These are phyloP conservation scores for Rosa persica DNA, from an alignment of 306 rosid genomes.

Conservation along the genomic window DNA sequence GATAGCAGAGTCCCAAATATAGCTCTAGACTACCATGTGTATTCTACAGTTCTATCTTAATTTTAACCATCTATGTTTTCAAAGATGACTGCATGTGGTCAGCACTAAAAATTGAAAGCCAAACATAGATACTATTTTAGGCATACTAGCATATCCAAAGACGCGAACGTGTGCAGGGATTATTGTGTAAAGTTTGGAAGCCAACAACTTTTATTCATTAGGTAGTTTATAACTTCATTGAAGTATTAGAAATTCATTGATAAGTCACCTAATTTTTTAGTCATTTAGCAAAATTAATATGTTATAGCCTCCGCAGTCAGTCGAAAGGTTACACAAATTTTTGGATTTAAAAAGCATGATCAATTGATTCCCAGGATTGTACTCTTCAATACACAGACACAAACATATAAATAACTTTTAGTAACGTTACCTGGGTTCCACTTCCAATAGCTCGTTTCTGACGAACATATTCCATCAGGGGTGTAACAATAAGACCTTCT, in stretches of 20 bases:
- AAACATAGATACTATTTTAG: neutral
- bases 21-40: neutral
- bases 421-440: constrained; percentile 65
- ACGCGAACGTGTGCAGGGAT: neutral
- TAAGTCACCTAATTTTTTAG: neutral
- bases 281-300: neutral
- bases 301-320: neutral
- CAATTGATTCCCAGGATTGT: constrained; percentile 1
- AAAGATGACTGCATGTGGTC: neutral
- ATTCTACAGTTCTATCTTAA: constrained; percentile 6
- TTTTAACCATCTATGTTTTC: neutral
- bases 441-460: constrained; percentile 63
- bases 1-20: neutral
- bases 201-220: neutral
- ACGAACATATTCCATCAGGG: constrained; percentile 91
- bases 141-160: too few relatives aligned
- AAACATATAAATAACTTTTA: neutral
- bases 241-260: neutral
- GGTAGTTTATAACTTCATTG: neutral
- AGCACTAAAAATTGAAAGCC: neutral
- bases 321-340: neutral
- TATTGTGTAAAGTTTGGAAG: neutral
- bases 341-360: neutral
- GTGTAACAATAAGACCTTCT: constrained; percentile 76
- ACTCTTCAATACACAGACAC: constrained; percentile 1